phyloP scores from a whole-genome alignment of 2,329 filamentous ascomycete genomes.

The Aspergillus hortae region DNA sequence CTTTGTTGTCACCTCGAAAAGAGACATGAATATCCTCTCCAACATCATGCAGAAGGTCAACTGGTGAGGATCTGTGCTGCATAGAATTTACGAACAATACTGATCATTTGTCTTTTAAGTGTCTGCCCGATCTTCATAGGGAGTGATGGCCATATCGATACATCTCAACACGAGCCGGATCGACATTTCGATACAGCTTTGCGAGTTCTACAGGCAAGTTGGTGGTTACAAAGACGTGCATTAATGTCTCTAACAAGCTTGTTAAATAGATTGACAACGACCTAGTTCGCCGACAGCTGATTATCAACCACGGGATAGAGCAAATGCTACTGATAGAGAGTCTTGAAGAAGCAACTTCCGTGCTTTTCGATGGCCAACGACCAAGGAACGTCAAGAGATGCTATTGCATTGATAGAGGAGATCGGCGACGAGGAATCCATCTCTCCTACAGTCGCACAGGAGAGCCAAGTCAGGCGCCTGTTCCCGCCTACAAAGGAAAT shows the following conservation, averaged over 20 bases:
- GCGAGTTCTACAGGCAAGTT: conserved; percentile 61
- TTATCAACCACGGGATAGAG: conserved; percentile 80
- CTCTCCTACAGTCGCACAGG: conserved; percentile 51
- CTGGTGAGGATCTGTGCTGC: conserved; percentile 39
- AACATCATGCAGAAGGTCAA: conserved; percentile 59
- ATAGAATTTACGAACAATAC: conserved; percentile 12
- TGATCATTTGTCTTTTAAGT: conserved; percentile 28
- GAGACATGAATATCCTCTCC: conserved; percentile 68
- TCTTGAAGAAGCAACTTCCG: conserved; percentile 61
- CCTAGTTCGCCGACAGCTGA: conserved; percentile 72
- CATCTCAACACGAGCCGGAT: conserved; percentile 69
- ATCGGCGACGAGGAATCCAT: conserved; percentile 59
- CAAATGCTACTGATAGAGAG: conserved; percentile 75
- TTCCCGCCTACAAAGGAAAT: conserved; percentile 50
- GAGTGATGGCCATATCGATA: conserved; percentile 54
- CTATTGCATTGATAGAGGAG: conserved; percentile 59
- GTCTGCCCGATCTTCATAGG: conserved; percentile 63
- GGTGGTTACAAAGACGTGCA: background rate
- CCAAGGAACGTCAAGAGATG: conserved; percentile 71
- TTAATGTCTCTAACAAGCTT: background rate
- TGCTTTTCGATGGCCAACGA: conserved; percentile 63
- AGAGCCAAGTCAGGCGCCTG: conserved; percentile 50
- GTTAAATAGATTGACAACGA: conserved; percentile 66
- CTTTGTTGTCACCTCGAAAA: conserved; percentile 77
- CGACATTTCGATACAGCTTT: conserved; percentile 70